These are phyloP conservation scores for Blastobotrys raffinosifermentans DNA, from an alignment of 1,139 yeast genomes.

Conservation along the genomic window DNA sequence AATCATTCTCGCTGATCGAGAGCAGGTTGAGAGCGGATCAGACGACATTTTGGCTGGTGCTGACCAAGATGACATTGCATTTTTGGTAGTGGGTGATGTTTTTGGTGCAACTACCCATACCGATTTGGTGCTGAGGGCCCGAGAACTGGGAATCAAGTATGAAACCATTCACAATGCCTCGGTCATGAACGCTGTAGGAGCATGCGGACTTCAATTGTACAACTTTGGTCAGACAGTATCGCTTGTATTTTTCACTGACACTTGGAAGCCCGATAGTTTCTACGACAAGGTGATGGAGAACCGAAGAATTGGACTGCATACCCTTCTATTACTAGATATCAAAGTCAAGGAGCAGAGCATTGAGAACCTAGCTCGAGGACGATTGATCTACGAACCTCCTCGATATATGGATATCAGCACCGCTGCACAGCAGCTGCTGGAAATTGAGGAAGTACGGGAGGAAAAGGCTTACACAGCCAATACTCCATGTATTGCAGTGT, in stretches of 20 bases:
- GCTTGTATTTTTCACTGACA: slow-evolving; percentile 88
- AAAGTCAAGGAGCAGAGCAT: slow-evolving; percentile 95
- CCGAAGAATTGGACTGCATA: slow-evolving; percentile 83
- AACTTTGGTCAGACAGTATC: slow-evolving; percentile 97
- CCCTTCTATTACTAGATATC: slow-evolving; percentile 80
- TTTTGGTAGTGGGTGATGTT: slow-evolving; percentile 94
- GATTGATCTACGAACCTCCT: slow-evolving; percentile 92
- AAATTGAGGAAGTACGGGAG: slow-evolving; percentile 70
- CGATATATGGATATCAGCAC: slow-evolving; percentile 90
- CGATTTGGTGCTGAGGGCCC: slow-evolving; percentile 83
- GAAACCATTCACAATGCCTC: slow-evolving; percentile 92
- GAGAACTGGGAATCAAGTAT: slow-evolving; percentile 70
- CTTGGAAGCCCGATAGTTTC: slow-evolving; percentile 95
- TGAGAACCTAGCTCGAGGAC: slow-evolving; percentile 90
- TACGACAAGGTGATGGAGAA: slow-evolving; percentile 86
- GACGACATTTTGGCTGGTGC: slow-evolving; percentile 77
- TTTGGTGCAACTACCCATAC: slow-evolving; percentile 98
- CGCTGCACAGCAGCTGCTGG: slow-evolving; percentile 82
- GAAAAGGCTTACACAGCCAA: slow-evolving; percentile 66
- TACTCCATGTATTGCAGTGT: slow-evolving; percentile 91
- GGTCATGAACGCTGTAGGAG: slow-evolving; percentile 97
- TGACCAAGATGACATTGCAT: slow-evolving; percentile 74
- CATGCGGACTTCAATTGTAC: slow-evolving; percentile 92
- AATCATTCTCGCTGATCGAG: slow-evolving; percentile 87
- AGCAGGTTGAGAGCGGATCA: slow-evolving; percentile 83